Base-by-base conservation (phyloP, 2,329 filamentous ascomycete species). In the Balansia obtecta region DNA sequence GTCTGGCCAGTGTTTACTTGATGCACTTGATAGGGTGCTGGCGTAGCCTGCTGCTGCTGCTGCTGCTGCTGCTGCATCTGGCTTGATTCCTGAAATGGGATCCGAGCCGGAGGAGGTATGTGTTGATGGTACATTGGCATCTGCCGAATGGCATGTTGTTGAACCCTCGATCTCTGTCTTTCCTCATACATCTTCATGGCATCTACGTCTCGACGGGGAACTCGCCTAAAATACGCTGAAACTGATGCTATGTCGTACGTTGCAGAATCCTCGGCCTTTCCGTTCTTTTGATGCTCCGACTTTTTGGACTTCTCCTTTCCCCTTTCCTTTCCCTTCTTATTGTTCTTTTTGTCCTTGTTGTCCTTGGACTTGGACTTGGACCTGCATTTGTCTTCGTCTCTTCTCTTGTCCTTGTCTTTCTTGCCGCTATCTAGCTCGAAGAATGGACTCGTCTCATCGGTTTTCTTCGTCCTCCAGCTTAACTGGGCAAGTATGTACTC, bases 181-280 rank as follows among this genome's bases (percentile, higher is more conserved):
- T 61, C 58, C 6, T 56, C 45, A 32, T 61, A 54, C 55, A 67
- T 61, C 30, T 50, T 55, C 48, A 63, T 41, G 40, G 59, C 57
- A 50, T 68, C 58, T 7, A 63, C 39, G 12, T 52, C 61, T 1
- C 55, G 53, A 20, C 59, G 62, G 1, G 71, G 72, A 3, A 60
- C 60, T 9, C 68, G 63, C 55, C 68, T 71, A 56, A 72, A 76
- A 57, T 74, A 76, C 11, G 67, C 69, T 1, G 65, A 73, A 41
- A 77, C 60, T 10, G 68, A 68, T 9, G 67, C 55, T 10, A 66
- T 65, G 54, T 74, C 68, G 13, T 58, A 59, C n/a, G 56, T 59
- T 45, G 50, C 61, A 54, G 60, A 66, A 4, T 59, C 54, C 55
- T 62, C 66, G 30, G 44, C 32, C 50, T 61, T 55, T 44, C 54